These are phyloP conservation scores for Rhynchospora pubera DNA, from an alignment of 176 grass and related monocot genomes.

Conservation along the genomic window DNA sequence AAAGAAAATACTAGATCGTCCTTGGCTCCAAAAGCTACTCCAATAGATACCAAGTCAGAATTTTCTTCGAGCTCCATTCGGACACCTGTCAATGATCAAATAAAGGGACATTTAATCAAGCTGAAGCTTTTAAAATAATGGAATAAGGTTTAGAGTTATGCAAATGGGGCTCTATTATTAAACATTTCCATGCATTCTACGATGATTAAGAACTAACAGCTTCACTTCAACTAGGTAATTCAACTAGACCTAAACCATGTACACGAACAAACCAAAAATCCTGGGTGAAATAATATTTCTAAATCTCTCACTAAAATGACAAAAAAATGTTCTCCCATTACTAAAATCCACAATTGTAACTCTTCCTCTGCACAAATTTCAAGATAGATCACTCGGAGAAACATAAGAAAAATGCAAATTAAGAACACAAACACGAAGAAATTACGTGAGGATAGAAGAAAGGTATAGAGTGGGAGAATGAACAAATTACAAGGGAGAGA, in stretches of 20 bases:
- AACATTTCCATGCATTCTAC: background rate
- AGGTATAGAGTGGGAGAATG: background rate
- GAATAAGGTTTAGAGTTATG: background rate
- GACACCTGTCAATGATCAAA: background rate
- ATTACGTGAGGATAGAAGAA: background rate
- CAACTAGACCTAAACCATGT: too few relatives aligned
- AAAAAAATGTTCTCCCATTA: background rate
- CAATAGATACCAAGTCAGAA: slow-evolving; percentile 3
- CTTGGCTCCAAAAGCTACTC: slow-evolving; percentile 17
- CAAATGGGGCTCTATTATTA: background rate
- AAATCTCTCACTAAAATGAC: background rate
- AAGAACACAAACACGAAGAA: background rate
- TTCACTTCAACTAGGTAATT: too few relatives aligned
- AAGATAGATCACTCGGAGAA: background rate
- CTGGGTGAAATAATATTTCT: background rate
- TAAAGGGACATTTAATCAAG: background rate
- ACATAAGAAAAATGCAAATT: background rate
- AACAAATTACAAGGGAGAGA: background rate
- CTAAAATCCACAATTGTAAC: background rate
- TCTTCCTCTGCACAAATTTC: background rate
- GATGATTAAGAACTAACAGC: background rate
- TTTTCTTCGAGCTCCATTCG: slow-evolving; percentile 28
- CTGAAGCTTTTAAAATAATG: background rate
- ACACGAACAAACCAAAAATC: background rate
- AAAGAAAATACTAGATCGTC: slow-evolving; percentile 24